Evolutionary conservation across 148 eudicot genomes (phyloP).

Genomic region (Nyssa sinensis): DNA sequence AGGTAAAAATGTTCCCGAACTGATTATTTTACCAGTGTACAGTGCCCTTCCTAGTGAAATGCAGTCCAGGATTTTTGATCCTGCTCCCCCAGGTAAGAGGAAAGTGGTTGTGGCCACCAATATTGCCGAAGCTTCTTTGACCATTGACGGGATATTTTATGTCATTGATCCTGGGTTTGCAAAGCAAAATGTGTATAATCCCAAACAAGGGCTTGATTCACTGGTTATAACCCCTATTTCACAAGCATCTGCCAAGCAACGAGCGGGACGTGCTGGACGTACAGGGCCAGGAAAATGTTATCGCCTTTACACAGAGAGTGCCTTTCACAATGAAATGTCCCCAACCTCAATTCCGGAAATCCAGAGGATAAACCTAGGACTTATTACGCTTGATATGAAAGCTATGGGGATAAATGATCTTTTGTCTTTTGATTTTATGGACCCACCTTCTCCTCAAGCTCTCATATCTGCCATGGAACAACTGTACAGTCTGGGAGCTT

Average conservation of each 20-base stretch:
- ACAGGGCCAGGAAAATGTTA: conserved; percentile 97
- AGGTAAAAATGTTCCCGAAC: conserved; percentile 80
- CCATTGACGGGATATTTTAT: conserved; percentile 88
- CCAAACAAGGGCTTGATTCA: conserved; percentile 76
- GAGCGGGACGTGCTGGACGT: conserved; percentile 93
- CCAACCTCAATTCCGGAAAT: conserved; percentile 87
- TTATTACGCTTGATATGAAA: conserved; percentile 64
- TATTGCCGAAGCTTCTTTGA: conserved; percentile 97
- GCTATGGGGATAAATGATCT: conserved; percentile 95
- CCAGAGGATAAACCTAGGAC: conserved; percentile 87
- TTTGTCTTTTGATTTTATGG: conserved; percentile 91
- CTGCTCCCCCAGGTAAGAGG: conserved; percentile 94
- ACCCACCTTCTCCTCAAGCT: conserved; percentile 93
- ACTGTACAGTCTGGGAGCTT: conserved; percentile 87
- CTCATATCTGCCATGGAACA: conserved; percentile 96
- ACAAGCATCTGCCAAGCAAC: conserved; percentile 87
- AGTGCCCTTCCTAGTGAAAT: conserved; percentile 97
- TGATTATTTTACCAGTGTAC: conserved; percentile 87
- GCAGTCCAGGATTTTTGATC: conserved; percentile 93
- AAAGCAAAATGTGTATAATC: conserved; percentile 86
- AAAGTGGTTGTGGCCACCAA: conserved; percentile 97
- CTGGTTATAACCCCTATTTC: conserved; percentile 79
- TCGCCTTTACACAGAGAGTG: conserved; percentile 90
- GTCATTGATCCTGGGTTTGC: conserved; percentile 92
- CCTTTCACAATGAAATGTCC: conserved; percentile 89